Base-by-base conservation (phyloP, 2,329 filamentous ascomycete species). In the Calonectria multiphialidica region DNA sequence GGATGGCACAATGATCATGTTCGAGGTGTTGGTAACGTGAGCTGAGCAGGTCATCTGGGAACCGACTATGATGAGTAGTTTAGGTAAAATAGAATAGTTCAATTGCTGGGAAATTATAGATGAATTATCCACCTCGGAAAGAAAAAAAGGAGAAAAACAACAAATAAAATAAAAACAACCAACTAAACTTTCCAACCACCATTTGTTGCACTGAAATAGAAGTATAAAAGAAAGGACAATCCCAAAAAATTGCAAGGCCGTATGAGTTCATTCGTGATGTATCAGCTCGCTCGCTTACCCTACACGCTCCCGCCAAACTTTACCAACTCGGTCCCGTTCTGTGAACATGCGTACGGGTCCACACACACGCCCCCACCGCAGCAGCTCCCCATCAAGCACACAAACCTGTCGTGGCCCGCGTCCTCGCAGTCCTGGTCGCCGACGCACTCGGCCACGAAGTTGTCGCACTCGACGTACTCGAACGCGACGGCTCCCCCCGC, bases 261-360 rank as follows among this genome's bases (percentile, higher is more conserved):
- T 7, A 13, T 28, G 16, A 47, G 33, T 35, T 44, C n/a, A n/a
- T n/a, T 49, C 23, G n/a, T 12, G 9, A 2, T 21, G 12, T 6
- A 4, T 9, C 13, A 40, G 33, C 40, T 1, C 21, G 4, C 23
- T 10, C 18, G n/a, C 50, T 28, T 79, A 79, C 73, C 73, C 74
- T 78, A 76, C 37, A 76, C 28, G 28, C 62, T 47, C 13, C 44
- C 68, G 62, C 71, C 69, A 65, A 75, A 75, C 57, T 70, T 76
- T 18, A 83, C 74, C 73, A 84, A 55, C 37, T 57, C 68, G 8
- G 80, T 82, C 2, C 81, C 81, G 40, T 81, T 80, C 70, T 82
- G 80, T 3, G 83, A 83, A 70, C 83, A 84, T 68, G 81, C 80
- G 70, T 80, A 83, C 7, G 81, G 81, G 76, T 84, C 81, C 70